A percentile compares a stretch with the other conserved stretches of the same genome.
Conservation (phyloP, 176 grass and related monocot species). For the Cenchrus purpureus region DNA sequence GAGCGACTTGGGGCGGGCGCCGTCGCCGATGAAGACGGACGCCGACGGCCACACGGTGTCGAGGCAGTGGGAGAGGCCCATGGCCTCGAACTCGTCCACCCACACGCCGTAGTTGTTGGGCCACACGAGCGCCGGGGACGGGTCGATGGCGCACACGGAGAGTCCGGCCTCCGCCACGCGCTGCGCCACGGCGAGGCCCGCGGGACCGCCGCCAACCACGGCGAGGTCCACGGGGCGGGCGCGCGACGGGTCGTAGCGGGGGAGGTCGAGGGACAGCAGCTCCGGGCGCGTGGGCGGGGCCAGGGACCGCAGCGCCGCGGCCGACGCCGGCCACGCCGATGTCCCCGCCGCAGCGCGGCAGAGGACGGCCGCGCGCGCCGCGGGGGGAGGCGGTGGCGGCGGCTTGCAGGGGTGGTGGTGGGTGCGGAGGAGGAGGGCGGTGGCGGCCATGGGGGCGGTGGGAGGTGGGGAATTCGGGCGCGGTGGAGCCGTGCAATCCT, state of each 20-base stretch:
- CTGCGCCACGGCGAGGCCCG: conserved; percentile 88
- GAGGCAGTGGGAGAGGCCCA: conserved; percentile 90
- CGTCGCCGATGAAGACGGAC: conserved; percentile 63
- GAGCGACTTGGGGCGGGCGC: conserved; percentile 54
- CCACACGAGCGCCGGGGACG: conserved; percentile 71
- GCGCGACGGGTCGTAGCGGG: conserved; percentile 77
- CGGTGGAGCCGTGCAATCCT: conserved; percentile 38
- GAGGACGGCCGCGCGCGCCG: not conserved
- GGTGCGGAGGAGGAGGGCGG: conserved; percentile 48
- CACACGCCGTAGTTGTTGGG: conserved; percentile 98
- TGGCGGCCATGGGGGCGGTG: conserved; percentile 41
- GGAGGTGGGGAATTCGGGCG: conserved; percentile 31
- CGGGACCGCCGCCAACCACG: conserved; percentile 84
- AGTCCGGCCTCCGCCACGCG: conserved; percentile 85
- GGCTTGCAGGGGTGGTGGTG: conserved; percentile 31
- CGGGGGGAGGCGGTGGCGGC: not conserved
- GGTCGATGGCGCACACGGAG: conserved; percentile 87
- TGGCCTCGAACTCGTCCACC: conserved; percentile 95
- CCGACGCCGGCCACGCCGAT: conserved; percentile 2
- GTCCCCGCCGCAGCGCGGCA: conserved; percentile 39
- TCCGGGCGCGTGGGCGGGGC: conserved; percentile 58
- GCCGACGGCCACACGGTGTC: conserved; percentile 77
- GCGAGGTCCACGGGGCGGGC: conserved; percentile 71
- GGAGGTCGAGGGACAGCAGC: conserved; percentile 76
- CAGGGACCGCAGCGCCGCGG: conserved; percentile 52